These are phyloP conservation scores for Saccharomycopsis schoenii DNA, from an alignment of 805 yeast species.

Conservation along the genomic window DNA sequence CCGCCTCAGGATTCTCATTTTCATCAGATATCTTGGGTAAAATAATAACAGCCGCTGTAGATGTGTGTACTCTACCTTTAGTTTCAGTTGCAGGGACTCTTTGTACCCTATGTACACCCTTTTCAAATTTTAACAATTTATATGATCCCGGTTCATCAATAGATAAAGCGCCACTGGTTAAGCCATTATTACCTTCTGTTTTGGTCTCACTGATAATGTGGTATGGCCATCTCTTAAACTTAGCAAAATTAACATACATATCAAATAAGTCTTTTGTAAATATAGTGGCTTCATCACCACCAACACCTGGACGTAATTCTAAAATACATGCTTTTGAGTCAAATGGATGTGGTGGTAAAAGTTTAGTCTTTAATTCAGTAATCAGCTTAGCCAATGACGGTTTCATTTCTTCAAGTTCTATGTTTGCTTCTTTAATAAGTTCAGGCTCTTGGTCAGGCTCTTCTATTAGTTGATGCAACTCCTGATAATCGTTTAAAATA, in stretches of 20 bases:
- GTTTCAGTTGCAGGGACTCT: constrained; percentile 88
- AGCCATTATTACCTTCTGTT: constrained; percentile 51
- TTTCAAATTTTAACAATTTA: constrained; percentile 65
- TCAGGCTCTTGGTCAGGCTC: constrained; percentile 37
- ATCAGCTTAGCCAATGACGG: constrained; percentile 38
- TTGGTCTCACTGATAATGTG: constrained; percentile 47
- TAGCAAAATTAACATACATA: constrained; percentile 74
- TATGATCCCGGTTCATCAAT: constrained; percentile 73
- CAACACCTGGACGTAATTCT: constrained; percentile 91
- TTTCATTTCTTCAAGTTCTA: constrained; percentile 40
- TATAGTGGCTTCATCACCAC: constrained; percentile 87
- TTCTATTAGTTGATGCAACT: constrained; percentile 27
- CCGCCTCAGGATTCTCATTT: constrained; percentile 35
- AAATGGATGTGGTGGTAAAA: constrained; percentile 71
- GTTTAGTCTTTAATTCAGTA: constrained; percentile 38
- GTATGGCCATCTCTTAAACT: constrained; percentile 54
- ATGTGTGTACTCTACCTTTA: constrained; percentile 90
- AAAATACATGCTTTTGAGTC: constrained; percentile 68
- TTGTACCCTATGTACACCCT: constrained; percentile 95
- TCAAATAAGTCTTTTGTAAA: constrained; percentile 71
- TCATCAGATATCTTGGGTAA: constrained; percentile 62
- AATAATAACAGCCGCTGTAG: constrained; percentile 93
- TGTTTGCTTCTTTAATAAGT: constrained; percentile 48
- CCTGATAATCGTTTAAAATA: constrained; percentile 26
- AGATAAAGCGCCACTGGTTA: constrained; percentile 65